Evolutionary conservation across 305 asterid genomes (phyloP).

Genomic region (Fraxinus platypoda): DNA sequence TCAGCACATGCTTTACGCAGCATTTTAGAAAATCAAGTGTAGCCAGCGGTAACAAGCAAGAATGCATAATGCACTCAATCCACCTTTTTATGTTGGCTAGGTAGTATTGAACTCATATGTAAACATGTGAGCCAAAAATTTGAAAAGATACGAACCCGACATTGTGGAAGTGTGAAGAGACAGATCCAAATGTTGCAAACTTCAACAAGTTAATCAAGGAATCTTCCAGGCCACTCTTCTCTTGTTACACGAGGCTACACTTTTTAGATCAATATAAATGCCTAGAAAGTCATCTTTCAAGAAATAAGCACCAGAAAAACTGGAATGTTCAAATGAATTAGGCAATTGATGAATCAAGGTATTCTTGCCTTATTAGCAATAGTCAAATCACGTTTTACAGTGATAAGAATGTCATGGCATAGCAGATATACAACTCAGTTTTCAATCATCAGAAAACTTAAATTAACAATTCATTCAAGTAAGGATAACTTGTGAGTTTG

Average conservation of each 20-base stretch:
- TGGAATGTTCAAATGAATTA: constrained; percentile 3
- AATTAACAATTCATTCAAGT: not conserved
- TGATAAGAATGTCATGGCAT: not conserved
- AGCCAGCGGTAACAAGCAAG: not conserved
- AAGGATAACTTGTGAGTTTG: not conserved
- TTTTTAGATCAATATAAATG: not conserved
- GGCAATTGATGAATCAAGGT: not conserved
- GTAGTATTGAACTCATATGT: not conserved
- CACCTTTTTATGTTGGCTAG: not conserved
- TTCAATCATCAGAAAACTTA: not conserved
- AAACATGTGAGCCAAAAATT: not conserved
- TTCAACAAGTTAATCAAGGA: not conserved
- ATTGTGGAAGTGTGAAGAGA: not conserved
- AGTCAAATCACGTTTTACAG: not conserved
- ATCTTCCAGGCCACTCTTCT: not conserved
- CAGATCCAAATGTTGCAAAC: not conserved
- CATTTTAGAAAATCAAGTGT: not conserved
- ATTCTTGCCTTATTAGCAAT: not conserved
- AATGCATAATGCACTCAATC: not conserved
- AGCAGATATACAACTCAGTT: constrained; percentile 8
- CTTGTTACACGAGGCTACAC: not conserved
- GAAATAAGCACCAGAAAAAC: not conserved
- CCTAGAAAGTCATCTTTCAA: not conserved
- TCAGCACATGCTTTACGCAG: not conserved
- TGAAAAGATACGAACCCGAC: not conserved